These are phyloP conservation scores for Cladosporium halotolerans DNA, from an alignment of 2,329 filamentous ascomycete genomes.

Conservation along the genomic window DNA sequence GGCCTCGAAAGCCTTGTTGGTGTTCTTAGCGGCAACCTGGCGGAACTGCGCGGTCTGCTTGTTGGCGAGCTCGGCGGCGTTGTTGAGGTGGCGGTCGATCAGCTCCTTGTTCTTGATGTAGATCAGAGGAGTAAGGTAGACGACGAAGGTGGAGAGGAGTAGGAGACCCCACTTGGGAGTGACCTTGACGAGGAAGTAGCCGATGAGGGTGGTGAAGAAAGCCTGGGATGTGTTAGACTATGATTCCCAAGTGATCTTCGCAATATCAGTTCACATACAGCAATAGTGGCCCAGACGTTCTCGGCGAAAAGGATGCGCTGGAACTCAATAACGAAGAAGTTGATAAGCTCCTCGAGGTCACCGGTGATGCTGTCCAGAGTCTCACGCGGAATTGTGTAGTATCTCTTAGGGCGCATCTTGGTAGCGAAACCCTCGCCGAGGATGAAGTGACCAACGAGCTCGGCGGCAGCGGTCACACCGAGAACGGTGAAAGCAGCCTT, in stretches of 20 bases:
- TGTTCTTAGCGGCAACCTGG: conserved; percentile 55
- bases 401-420: conserved; percentile 57
- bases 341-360: conserved; percentile 58
- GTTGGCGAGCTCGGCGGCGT: conserved; percentile 48
- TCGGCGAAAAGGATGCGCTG: conserved; percentile 61
- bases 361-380: conserved; percentile 55
- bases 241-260: neutral
- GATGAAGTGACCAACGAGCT: conserved; percentile 50
- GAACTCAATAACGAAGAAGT: conserved; percentile 64
- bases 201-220: conserved; percentile 52
- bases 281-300: conserved; percentile 55
- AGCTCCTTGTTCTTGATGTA: conserved; percentile 61
- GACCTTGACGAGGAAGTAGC: conserved; percentile 61
- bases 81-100: conserved; percentile 55
- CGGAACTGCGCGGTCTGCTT: conserved; percentile 55
- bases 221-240: conserved; percentile 38
- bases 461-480: conserved; percentile 52
- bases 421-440: conserved; percentile 54
- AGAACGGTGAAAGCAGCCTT: conserved; percentile 54
- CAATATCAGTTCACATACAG: conserved; percentile 40
- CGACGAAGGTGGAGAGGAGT: conserved; percentile 49
- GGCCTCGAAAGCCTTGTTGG: conserved; percentile 51
- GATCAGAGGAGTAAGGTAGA: conserved; percentile 55
- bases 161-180: conserved; percentile 60
- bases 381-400: conserved; percentile 61